Percentiles rank a stretch among this genome's conserved stretches.
phyloP scores from a whole-genome alignment of 768 basidiomycete genomes.

The Boletus barrowsii region DNA sequence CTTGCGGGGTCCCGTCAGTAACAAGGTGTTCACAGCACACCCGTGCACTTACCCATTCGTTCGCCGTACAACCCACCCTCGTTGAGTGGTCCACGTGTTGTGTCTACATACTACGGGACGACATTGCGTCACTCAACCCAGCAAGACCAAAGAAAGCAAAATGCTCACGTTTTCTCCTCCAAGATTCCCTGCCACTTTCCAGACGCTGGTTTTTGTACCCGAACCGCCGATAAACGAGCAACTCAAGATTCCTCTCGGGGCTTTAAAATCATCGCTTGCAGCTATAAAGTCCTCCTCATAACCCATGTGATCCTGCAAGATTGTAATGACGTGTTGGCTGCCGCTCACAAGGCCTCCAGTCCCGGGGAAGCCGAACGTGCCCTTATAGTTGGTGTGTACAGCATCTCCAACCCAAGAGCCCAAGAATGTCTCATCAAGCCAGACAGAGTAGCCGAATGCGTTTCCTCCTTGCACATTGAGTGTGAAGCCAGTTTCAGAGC shows the following conservation, averaged over 20 bases:
- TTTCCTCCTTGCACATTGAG: constrained; percentile 41
- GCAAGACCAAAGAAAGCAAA: background rate
- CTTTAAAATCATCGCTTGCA: constrained; percentile 46
- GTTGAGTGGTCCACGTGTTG: constrained; percentile 52
- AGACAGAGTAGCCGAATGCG: constrained; percentile 50
- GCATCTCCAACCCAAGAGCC: constrained; percentile 36
- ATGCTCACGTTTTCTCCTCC: constrained; percentile 43
- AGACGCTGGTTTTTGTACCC: constrained; percentile 35
- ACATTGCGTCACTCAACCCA: background rate
- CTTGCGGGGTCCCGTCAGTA: constrained; percentile 7
- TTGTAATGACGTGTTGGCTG: constrained; percentile 43
- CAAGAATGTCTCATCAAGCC: constrained; percentile 46
- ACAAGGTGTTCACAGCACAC: background rate
- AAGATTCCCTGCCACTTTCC: constrained; percentile 53
- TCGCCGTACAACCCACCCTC: constrained; percentile 59
- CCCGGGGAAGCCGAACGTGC: constrained; percentile 14
- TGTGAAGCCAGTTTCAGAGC: constrained; percentile 43
- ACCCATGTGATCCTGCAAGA: constrained; percentile 55
- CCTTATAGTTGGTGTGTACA: constrained; percentile 10
- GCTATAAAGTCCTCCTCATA: constrained; percentile 44
- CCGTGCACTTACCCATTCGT: constrained; percentile 36
- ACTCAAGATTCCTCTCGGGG: constrained; percentile 45
- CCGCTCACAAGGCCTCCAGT: constrained; percentile 13
- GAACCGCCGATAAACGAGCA: constrained; percentile 45
- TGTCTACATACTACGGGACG: constrained; percentile 42